Evolutionary conservation across 768 basidiomycete genomes (phyloP).

Genomic region (Boletellus emodensis): DNA sequence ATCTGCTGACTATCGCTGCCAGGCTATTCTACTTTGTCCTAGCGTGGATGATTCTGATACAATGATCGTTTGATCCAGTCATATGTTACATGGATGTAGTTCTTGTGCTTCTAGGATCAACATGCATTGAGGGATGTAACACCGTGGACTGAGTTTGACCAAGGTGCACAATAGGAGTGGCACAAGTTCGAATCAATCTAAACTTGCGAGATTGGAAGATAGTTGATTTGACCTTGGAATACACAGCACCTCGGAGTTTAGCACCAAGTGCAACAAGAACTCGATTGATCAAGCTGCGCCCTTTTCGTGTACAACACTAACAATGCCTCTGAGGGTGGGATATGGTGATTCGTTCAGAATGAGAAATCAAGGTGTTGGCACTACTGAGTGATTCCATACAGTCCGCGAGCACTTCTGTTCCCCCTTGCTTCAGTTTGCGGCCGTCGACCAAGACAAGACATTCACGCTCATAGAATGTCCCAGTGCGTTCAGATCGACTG

Average conservation of each 20-base stretch:
- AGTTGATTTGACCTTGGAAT: too few relatives aligned
- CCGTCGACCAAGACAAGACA: conserved; percentile 60
- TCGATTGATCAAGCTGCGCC: too few relatives aligned
- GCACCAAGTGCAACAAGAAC: not conserved
- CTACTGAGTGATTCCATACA: conserved; percentile 24
- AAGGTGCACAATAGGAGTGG: too few relatives aligned
- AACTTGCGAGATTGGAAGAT: too few relatives aligned
- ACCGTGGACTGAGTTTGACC: too few relatives aligned
- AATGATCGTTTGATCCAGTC: conserved; percentile 37
- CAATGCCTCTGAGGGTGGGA: conserved; percentile 31
- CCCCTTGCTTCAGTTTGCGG: conserved; percentile 83
- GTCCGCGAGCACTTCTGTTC: conserved; percentile 90
- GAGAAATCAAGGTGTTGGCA: not conserved
- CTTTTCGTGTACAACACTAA: not conserved
- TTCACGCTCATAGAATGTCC: conserved; percentile 90
- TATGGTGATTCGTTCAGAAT: conserved; percentile 21
- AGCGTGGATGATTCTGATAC: conserved; percentile 96
- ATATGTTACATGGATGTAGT: conserved; percentile 15
- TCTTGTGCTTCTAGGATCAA: not conserved
- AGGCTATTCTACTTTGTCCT: conserved; percentile 92
- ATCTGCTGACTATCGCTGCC: conserved; percentile 2
- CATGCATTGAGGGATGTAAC: too few relatives aligned
- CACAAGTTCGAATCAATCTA: too few relatives aligned
- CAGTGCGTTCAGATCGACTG: conserved; percentile 41
- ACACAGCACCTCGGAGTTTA: not conserved